These are phyloP conservation scores for Zoysia matrella DNA, from an alignment of 202 grass and related monocot species.

Conservation along the genomic window DNA sequence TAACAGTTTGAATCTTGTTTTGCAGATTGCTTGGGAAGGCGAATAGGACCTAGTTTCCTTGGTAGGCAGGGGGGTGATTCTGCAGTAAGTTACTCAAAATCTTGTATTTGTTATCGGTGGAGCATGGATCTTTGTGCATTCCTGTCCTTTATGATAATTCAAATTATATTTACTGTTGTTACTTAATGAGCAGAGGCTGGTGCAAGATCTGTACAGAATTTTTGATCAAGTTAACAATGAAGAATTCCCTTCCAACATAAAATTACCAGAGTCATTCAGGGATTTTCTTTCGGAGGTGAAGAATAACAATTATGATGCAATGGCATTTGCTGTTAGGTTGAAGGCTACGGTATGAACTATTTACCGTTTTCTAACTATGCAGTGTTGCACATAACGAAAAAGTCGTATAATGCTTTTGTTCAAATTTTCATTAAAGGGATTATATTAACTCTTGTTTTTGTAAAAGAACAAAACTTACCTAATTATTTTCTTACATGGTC, in stretches of 20 bases:
- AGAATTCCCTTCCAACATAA: slow-evolving; percentile 57
- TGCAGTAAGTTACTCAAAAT: slow-evolving; percentile 51
- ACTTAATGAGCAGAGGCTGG: slow-evolving; percentile 77
- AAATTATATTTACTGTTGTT: slow-evolving; percentile 40
- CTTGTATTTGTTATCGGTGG: slow-evolving; percentile 14
- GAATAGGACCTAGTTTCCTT: slow-evolving; percentile 91
- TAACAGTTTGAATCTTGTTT: slow-evolving; percentile 44
- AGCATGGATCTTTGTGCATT: slow-evolving; percentile 26
- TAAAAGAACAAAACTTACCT: background rate
- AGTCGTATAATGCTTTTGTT: background rate
- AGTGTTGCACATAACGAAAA: background rate
- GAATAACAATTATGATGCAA: slow-evolving; percentile 85
- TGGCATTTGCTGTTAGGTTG: slow-evolving; percentile 78
- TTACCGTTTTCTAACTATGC: slow-evolving; percentile 19
- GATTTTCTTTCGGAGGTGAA: slow-evolving; percentile 94
- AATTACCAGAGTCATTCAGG: slow-evolving; percentile 86
- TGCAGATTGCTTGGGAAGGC: slow-evolving; percentile 93
- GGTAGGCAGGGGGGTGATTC: slow-evolving; percentile 75
- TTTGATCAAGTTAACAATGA: slow-evolving; percentile 84
- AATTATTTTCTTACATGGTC: background rate
- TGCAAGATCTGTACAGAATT: slow-evolving; percentile 88
- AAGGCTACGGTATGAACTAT: slow-evolving; percentile 79
- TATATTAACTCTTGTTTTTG: too few species aligned
- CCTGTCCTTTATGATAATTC: slow-evolving; percentile 4
- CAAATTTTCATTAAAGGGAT: too few species aligned